These are phyloP conservation scores for Exophiala aquamarina DNA, from an alignment of 2,329 filamentous ascomycete genomes.

Conservation along the genomic window DNA sequence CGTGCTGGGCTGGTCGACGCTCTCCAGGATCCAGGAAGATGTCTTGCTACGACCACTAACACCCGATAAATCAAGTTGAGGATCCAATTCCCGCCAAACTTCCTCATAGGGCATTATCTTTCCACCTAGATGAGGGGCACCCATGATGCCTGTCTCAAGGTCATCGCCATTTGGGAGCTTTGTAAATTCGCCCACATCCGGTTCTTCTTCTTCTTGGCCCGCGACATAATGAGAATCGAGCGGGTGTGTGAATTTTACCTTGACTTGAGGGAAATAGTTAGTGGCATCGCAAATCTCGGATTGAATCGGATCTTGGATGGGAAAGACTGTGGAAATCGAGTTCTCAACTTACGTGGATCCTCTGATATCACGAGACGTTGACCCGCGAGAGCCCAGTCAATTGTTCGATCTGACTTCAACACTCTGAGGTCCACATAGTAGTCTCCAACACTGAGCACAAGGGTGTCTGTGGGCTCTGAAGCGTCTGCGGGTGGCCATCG, in stretches of 20 bases:
- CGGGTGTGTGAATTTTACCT: conserved; percentile 40
- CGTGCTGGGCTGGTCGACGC: background rate
- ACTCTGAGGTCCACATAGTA: conserved; percentile 47
- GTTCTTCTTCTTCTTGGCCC: conserved; percentile 32
- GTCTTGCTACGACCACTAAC: conserved; percentile 10
- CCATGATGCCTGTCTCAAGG: conserved; percentile 41
- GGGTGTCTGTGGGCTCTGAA: conserved; percentile 45
- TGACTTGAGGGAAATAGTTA: conserved; percentile 25
- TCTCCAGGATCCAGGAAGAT: conserved; percentile 8
- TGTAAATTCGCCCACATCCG: conserved; percentile 39
- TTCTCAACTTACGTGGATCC: conserved; percentile 34
- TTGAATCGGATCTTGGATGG: background rate
- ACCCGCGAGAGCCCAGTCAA: conserved; percentile 48
- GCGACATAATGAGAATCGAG: conserved; percentile 35
- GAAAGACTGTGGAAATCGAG: no score
- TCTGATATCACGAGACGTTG: conserved; percentile 38
- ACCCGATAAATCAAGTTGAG: background rate
- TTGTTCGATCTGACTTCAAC: conserved; percentile 33
- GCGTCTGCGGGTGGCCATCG: conserved; percentile 43
- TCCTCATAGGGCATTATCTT: conserved; percentile 60
- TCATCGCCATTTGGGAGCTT: conserved; percentile 41
- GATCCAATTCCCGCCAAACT: conserved; percentile 10
- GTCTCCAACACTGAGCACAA: conserved; percentile 42
- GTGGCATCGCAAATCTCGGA: background rate
- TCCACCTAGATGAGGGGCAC: conserved; percentile 35